A percentile compares a stretch with the other conserved stretches of the same genome.
phyloP scores from a whole-genome alignment of 2,329 filamentous ascomycete genomes.

The Xenoacremonium recifei region DNA sequence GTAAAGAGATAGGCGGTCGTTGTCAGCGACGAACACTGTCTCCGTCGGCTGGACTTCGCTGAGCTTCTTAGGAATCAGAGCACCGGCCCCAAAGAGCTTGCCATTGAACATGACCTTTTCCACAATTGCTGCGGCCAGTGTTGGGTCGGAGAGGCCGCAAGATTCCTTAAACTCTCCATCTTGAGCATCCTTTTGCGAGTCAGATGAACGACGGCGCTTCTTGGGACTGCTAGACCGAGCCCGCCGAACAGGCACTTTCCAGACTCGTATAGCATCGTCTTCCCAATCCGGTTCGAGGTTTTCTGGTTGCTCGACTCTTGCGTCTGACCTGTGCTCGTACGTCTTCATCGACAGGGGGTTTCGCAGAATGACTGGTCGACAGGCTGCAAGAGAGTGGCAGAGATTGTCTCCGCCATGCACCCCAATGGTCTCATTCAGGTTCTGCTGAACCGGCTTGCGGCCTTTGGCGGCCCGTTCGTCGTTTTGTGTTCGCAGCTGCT shows the following conservation, averaged over 20 bases:
- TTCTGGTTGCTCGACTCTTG: slow-evolving; percentile 26
- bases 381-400: slow-evolving; percentile 76
- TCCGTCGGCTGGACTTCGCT: slow-evolving; percentile 29
- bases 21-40: slow-evolving; percentile 57
- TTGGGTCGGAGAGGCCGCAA: slow-evolving; percentile 26
- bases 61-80: slow-evolving; percentile 25
- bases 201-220: slow-evolving; percentile 30
- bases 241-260: slow-evolving; percentile 64
- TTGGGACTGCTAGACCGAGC: slow-evolving; percentile 32
- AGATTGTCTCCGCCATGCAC: slow-evolving; percentile 82
- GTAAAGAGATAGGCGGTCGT: slow-evolving; percentile 68
- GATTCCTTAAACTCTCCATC: slow-evolving; percentile 14
- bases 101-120: slow-evolving; percentile 37
- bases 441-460: slow-evolving; percentile 23
- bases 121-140: slow-evolving; percentile 29
- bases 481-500: slow-evolving; percentile 39
- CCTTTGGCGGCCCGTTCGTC: slow-evolving; percentile 40
- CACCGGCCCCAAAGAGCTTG: slow-evolving; percentile 19
- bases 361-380: slow-evolving; percentile 81
- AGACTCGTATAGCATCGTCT: slow-evolving; percentile 78
- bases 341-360: slow-evolving; percentile 74
- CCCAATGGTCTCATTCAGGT: slow-evolving; percentile 43
- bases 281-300: slow-evolving; percentile 62
- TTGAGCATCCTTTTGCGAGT: slow-evolving; percentile 6
- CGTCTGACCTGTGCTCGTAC: slow-evolving; percentile 61